A percentile compares a stretch with the other conserved stretches of the same genome.
These are phyloP conservation scores for Pelargonium fulgidum DNA, from an alignment of 441 rosid genomes.

Conservation along the genomic window DNA sequence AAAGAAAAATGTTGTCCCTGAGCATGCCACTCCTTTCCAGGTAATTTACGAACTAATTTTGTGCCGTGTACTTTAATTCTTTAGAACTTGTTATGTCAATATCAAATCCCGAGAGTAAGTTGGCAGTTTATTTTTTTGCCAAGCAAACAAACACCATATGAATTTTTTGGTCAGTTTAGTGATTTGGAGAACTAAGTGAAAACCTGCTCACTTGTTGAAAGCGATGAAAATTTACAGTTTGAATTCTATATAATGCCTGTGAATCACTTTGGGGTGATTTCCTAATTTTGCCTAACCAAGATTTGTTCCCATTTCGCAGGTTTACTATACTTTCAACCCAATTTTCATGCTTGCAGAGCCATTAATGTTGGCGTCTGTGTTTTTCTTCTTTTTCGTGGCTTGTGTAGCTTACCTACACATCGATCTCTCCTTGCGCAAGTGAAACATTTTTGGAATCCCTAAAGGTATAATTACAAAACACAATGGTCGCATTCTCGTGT, in stretches of 20 bases:
- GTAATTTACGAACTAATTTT: conserved; percentile 30
- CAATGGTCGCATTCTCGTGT: conserved; percentile 4
- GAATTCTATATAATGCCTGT: too few species aligned
- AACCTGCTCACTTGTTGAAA: not conserved
- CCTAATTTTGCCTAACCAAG: not conserved
- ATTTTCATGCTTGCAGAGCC: conserved; percentile 98
- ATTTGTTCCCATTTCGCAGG: conserved; percentile 36
- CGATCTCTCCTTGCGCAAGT: conserved; percentile 67
- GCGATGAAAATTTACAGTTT: too few species aligned
- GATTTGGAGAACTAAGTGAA: conserved; percentile 6
- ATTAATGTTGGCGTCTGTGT: conserved; percentile 63
- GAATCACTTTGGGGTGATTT: not conserved
- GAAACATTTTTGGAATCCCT: conserved; percentile 15
- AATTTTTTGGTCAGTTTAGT: not conserved
- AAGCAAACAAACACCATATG: not conserved
- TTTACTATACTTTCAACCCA: conserved; percentile 84
- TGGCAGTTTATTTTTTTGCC: not conserved
- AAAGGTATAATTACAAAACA: not conserved
- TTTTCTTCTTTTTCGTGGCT: conserved; percentile 75
- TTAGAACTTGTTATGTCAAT: too few species aligned
- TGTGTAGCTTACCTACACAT: conserved; percentile 71
- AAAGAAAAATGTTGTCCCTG: conserved; percentile 79
- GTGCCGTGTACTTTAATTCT: not conserved
- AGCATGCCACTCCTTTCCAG: conserved; percentile 80
- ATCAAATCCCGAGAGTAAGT: not conserved